Evolutionary conservation across 1,139 yeast species (phyloP), one percentile per base, ranked within the genome.

Genomic region (Saccharomyces pastorianus): DNA sequence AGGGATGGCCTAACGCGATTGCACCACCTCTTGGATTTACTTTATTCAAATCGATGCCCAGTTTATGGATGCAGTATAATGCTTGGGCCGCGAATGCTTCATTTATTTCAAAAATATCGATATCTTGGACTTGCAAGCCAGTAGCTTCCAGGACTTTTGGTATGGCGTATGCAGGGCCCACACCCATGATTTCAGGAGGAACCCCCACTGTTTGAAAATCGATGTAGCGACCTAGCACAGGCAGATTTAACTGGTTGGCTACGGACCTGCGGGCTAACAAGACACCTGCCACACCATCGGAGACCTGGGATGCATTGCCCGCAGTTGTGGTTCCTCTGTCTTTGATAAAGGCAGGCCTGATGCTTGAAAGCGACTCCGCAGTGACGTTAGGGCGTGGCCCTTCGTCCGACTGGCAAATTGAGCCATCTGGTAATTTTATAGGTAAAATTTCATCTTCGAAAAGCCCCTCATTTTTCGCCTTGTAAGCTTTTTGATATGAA

Each of bases 71-170:
- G 57, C 93, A 85, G 76, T 80, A 91, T 55, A 91, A 73, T 56
- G 95, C 89, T 76, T 91, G 97, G 13, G 95, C 95, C 17, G 97
- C 97, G 73, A 91, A 91, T 4, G 98, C 97, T 76, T 91, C 98
- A 73, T 91, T 91, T 66, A 91, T 83, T 76, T 91, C 98, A 68
- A 77, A 91, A 32, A 88, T 78, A 55, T 82, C 80, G 56, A 91
- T 74, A 63, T 90, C 96, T 52, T 79, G 78, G 44, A 80, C 76
- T 20, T 78, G 74, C 60, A 91, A 72, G 32, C 87, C 86, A 48
- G 84, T 72, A 67, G 81, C 82, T 68, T 80, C 75, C 65, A 91
- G 80, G 20, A 88, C 85, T 57, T 79, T 80, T 58, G 97, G 97
- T 64, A 91, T 89, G 59, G 98, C 97, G 63, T 81, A 82, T 34